A percentile compares a stretch with the other conserved stretches of the same genome.
Conservation (phyloP, 2,329 filamentous ascomycete species). For the Aureobasidium zeae region DNA sequence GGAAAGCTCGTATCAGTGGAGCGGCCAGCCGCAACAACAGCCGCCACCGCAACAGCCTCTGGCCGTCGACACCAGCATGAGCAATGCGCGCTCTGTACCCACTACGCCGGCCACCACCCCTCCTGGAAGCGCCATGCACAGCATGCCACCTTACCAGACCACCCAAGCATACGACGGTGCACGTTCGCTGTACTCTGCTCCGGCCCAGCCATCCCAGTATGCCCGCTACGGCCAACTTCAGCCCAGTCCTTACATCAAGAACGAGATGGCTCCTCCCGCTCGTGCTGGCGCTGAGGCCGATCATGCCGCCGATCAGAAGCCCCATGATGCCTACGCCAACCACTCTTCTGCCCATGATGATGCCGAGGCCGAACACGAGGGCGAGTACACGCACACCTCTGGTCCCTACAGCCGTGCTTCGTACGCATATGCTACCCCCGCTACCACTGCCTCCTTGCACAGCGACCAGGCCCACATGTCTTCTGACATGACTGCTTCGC, state of each 20-base stretch:
- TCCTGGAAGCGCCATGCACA: constrained; percentile 65
- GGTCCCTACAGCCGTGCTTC: constrained; percentile 61
- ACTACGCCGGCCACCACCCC: constrained; percentile 78
- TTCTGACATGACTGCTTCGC: constrained; percentile 74
- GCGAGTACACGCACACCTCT: constrained; percentile 78
- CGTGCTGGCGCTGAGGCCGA: constrained; percentile 52
- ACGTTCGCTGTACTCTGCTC: constrained; percentile 67
- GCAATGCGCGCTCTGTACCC: constrained; percentile 74
- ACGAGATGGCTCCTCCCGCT: constrained; percentile 78
- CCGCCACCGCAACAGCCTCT: constrained; percentile 58
- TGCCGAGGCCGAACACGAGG: constrained; percentile 37
- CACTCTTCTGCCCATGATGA: constrained; percentile 19
- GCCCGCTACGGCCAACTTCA: constrained; percentile 54
- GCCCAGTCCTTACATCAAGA: constrained; percentile 62
- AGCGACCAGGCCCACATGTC: constrained; percentile 69
- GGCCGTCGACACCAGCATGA: constrained; percentile 71
- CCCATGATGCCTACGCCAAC: constrained; percentile 49
- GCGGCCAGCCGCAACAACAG: constrained; percentile 27
- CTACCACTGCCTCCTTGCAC: constrained; percentile 45
- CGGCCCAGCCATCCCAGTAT: constrained; percentile 55
- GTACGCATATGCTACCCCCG: constrained; percentile 55
- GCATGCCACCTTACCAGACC: constrained; percentile 67
- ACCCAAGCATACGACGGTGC: constrained; percentile 66
- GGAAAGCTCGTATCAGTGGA: constrained; percentile 71
- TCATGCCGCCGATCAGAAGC: constrained; percentile 56